phyloP scores from a whole-genome alignment of 73 alveolate genomes.

The Effrenium voratum region DNA sequence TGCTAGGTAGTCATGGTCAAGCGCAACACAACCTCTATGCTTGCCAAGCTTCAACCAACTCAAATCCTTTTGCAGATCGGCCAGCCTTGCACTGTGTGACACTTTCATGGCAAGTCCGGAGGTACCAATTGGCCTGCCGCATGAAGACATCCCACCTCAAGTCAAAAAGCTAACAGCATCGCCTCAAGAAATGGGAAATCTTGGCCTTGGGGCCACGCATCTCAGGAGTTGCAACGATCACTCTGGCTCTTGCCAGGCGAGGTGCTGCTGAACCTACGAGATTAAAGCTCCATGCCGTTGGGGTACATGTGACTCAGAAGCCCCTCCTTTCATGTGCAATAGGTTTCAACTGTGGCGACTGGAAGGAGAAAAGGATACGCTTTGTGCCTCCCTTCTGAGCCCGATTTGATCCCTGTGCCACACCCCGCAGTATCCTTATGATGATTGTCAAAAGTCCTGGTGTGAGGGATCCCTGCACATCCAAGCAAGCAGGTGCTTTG shows the following conservation, averaged over 20 bases:
- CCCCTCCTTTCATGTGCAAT: too few species aligned
- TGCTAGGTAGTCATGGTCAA: background rate
- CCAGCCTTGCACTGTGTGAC: background rate
- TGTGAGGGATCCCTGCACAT: too few species aligned
- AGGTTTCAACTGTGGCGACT: too few species aligned
- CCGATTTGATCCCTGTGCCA: too few species aligned
- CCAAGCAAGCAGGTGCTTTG: too few species aligned
- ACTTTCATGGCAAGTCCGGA: background rate
- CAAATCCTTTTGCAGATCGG: slow-evolving; percentile 25
- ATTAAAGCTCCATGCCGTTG: too few species aligned
- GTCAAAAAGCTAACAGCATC: background rate
- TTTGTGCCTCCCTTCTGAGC: too few species aligned
- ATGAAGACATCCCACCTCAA: slow-evolving; percentile 52
- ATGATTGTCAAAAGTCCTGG: too few species aligned
- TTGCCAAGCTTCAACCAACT: background rate
- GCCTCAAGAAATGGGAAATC: background rate
- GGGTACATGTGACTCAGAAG: too few species aligned
- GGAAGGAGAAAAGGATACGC: too few species aligned
- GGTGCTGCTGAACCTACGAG: background rate
- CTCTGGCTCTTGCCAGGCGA: slow-evolving; percentile 24
- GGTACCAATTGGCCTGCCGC: slow-evolving; percentile 18
- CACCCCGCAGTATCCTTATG: too few species aligned
- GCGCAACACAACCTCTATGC: background rate
- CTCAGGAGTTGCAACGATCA: slow-evolving; percentile 76
- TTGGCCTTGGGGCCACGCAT: background rate